Base-by-base conservation (phyloP, 192 early-diverging fungal genomes). In the Coemansia sp. region DNA sequence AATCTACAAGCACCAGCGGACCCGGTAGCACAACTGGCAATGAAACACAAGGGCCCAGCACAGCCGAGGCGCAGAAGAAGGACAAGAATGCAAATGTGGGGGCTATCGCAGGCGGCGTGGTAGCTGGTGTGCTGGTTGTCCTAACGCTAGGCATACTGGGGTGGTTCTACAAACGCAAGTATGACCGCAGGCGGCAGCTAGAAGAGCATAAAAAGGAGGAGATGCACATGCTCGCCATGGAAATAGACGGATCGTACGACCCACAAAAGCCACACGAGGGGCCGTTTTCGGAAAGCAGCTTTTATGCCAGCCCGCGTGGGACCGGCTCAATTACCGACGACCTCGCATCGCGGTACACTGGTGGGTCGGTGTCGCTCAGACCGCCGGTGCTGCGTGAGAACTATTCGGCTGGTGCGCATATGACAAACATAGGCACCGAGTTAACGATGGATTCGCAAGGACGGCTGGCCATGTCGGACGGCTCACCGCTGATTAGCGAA, bases 371-470 rank as follows among this genome's bases (percentile, higher is more conserved):
- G 38, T 53, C 68, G 24, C 32, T 51, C 15, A 62, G 56, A 9
- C 60, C 46, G 15, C 57, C 65, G 9, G 42, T 44, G 19, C 24
- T 72, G 45, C 49, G 45, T 17, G 61, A 56, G 5, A 30, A 51
- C 3, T 59, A 55, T 14, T 48, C 56, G 3, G 36, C 33, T 7
- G 42, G 35, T 17, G 32, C 52, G 9, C 35, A 60, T 4, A 35
- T 49, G 6, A 50, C 55, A 35, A 55, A 28, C 34, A 43, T 56
- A 0, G 66, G 66, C 29, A 27, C 66, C 1, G 68, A 72, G 44
- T 47, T 72, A 19, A 64, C 60, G 4, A 72, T 72, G 68, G 68
- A 72, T 28, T 64, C 61, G 25, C 68, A 72, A 29, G 68, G 68
- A 9, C 55, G 61, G 29, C 53, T 46, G 37, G 61, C 61, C 13